Conservation (phyloP, 1,284 basidiomycete genomes). For the Xerocomus amazonicus region DNA sequence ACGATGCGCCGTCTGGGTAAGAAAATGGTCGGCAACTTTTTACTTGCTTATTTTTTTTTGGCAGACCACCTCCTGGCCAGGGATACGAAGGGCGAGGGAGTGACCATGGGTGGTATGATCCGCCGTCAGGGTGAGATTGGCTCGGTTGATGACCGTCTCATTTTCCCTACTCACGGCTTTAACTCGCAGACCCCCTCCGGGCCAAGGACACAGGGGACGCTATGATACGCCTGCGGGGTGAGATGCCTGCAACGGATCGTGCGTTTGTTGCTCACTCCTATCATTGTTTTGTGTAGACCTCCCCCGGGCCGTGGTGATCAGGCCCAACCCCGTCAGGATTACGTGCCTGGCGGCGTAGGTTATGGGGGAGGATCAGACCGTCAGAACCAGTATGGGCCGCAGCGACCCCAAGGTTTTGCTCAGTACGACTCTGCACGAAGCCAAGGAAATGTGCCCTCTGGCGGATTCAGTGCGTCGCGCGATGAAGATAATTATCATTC, state of each 20-base stretch:
- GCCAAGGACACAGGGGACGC: slow-evolving; percentile 9
- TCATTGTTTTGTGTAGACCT: slow-evolving; percentile 9
- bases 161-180: not conserved
- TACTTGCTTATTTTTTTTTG: not conserved
- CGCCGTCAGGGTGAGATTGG: slow-evolving; percentile 16
- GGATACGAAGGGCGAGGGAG: slow-evolving; percentile 7
- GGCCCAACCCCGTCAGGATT: too few relatives aligned
- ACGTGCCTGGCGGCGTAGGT: slow-evolving; percentile 3
- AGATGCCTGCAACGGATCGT: not conserved
- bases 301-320: slow-evolving; percentile 14
- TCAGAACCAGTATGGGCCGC: slow-evolving; percentile 10
- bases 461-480: slow-evolving; percentile 18
- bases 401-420: slow-evolving; percentile 10
- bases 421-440: slow-evolving; percentile 8
- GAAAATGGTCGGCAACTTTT: not conserved
- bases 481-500: slow-evolving; percentile 10
- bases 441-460: slow-evolving; percentile 20
- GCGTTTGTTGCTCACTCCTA: not conserved
- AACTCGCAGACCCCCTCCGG: slow-evolving; percentile 11
- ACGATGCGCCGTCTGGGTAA: slow-evolving; percentile 20
- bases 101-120: slow-evolving; percentile 21
- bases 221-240: slow-evolving; percentile 22
- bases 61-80: slow-evolving; percentile 12
- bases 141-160: not conserved
- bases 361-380: slow-evolving; percentile 12